phyloP scores from a whole-genome alignment of 2,329 filamentous ascomycete species.

The Fusarium nanum region DNA sequence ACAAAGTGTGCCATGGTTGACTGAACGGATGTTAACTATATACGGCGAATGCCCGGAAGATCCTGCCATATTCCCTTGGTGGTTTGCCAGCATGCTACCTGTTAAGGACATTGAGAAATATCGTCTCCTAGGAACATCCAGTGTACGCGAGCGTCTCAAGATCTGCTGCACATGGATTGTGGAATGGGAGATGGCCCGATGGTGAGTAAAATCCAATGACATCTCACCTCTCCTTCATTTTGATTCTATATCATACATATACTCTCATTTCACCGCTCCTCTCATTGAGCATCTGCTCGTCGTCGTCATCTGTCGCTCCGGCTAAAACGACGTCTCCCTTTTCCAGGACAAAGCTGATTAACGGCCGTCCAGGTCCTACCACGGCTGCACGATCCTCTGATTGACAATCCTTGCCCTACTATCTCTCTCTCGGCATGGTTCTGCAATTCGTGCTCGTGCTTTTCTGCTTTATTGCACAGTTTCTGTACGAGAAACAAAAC shows the following conservation, averaged over 20 bases:
- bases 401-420: slow-evolving; percentile 31
- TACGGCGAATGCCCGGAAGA: slow-evolving; percentile 84
- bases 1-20: slow-evolving; percentile 79
- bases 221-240: background rate
- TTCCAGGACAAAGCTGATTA: slow-evolving; percentile 47
- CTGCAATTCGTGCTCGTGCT: slow-evolving; percentile 31
- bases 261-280: background rate
- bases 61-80: slow-evolving; percentile 84
- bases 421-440: slow-evolving; percentile 35
- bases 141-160: slow-evolving; percentile 84
- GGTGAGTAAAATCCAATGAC: slow-evolving; percentile 65
- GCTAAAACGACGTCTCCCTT: slow-evolving; percentile 38
- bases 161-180: slow-evolving; percentile 84
- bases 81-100: slow-evolving; percentile 86
- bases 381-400: slow-evolving; percentile 50
- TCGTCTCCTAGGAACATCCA: slow-evolving; percentile 75
- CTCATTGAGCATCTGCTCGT: background rate
- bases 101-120: slow-evolving; percentile 85
- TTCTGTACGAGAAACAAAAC: slow-evolving; percentile 15
- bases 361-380: slow-evolving; percentile 47
- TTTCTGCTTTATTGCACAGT: slow-evolving; percentile 24
- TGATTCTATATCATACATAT: background rate
- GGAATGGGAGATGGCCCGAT: slow-evolving; percentile 75
- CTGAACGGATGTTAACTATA: slow-evolving; percentile 75
- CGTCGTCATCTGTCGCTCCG: slow-evolving; percentile 25